A percentile compares a stretch with the other conserved stretches of the same genome.
Conservation (phyloP, 2,329 filamentous ascomycete species). For the Metarhizium humberi region DNA sequence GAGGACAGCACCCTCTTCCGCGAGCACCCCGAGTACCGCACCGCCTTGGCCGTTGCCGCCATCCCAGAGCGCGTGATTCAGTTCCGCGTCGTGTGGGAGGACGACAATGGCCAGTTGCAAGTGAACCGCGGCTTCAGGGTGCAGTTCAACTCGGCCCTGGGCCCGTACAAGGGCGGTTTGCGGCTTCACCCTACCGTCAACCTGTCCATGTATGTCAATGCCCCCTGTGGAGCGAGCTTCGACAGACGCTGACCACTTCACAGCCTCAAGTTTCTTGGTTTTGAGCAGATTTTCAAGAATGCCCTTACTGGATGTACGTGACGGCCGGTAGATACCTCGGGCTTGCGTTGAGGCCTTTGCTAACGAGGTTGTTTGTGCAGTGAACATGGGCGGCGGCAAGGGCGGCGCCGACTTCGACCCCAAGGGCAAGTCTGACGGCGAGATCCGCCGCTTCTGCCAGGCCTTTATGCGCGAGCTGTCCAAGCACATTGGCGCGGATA, state of each 20-base stretch:
- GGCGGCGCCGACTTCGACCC: conserved; percentile 98
- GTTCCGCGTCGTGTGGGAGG: conserved; percentile 95
- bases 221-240: not conserved
- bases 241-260: conserved; percentile 15
- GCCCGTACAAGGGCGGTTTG: conserved; percentile 96
- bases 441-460: conserved; percentile 95
- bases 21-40: conserved; percentile 90
- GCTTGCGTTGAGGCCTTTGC: not conserved
- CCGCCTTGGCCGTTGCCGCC: conserved; percentile 76
- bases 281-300: conserved; percentile 99
- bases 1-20: conserved; percentile 89
- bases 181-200: conserved; percentile 89
- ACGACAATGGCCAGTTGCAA: conserved; percentile 81
- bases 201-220: conserved; percentile 45
- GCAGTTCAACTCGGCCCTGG: conserved; percentile 96
- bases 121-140: conserved; percentile 95
- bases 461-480: conserved; percentile 93
- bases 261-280: conserved; percentile 89
- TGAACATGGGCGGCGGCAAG: conserved; percentile 87
- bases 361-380: conserved; percentile 15
- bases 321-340: not conserved
- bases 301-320: conserved; percentile 82
- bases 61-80: conserved; percentile 94
- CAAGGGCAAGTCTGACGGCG: conserved; percentile 94
- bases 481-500: conserved; percentile 94